Evolutionary conservation across 2,329 filamentous ascomycete genomes (phyloP), one percentile per base, ranked within the genome.

Genomic region (Xylariaceae sp.): DNA sequence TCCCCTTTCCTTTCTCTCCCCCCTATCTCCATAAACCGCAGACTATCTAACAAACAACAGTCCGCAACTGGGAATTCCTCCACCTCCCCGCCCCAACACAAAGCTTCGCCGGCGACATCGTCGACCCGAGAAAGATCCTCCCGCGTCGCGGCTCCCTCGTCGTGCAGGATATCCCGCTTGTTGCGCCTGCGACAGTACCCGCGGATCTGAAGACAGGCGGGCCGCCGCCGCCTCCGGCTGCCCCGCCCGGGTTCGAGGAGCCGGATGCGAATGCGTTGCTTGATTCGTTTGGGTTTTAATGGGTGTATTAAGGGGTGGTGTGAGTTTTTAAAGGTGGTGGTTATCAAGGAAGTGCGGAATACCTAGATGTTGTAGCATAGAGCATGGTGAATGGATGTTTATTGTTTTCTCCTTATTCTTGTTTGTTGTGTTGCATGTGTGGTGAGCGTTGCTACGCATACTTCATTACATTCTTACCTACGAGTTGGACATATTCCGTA

Each of bases 221-320:
- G 69, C 73, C 67, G 68, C 80, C 83, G 11, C 81, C 87, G 13
- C 86, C 91, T 1, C 91, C 88, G 13, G 44, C 44, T 47, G 15
- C 3, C 9, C 13, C 44, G 13, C 13, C 48, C n/a, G 86, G 88
- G 63, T 97, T 97, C 72, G 82, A 95, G 67, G 94, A 99, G 74
- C 94, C 94, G n/a, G 92, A 96, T 76, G 83, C 89, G 34, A 90
- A 85, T 72, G 93, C 90, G 60, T 75, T 99, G 70, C 79, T 97
- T 67, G 93, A 97, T 78, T 92, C 84, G 72, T 97, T 97, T 81
- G 93, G 93, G 1, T 94, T 97, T 71, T 97, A 64, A 18, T 8
- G 4, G 13, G 30, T 15, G 34, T 47, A 2, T 39, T 30, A 30
- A 30, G 23, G 23, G 23, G 23, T 1, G 23, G n/a, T n/a, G n/a